Base-by-base conservation (phyloP, 2,329 filamentous ascomycete genomes). In the Aspergillus costaricaensis region DNA sequence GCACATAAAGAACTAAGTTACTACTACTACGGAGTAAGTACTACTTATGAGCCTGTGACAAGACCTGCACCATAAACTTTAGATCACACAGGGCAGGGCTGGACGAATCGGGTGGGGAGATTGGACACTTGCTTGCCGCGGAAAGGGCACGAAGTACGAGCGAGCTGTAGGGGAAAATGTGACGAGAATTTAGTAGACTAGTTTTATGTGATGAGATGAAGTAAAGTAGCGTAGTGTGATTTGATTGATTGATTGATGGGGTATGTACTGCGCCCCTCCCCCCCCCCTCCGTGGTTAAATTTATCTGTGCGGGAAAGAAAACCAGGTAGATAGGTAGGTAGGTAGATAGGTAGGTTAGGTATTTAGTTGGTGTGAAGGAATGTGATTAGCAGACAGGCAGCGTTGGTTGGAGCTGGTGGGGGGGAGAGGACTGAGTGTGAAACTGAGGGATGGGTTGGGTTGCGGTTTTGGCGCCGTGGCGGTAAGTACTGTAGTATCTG, bases 11-110 rank as follows among this genome's bases (percentile, higher is more conserved):
- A 30, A 30, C 27, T 30, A 30, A 30, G 27, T 12, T 10, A 10
- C 8, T 30, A 10, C 27, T 30, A 12, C 27, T 30, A 30, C 9
- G 27, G 27, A 30, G 27, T 23, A 4, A 30, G 10, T 25, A 30
- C 27, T 30, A 30, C 8, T 9, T 36, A 36, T 15, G 32, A 56
- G 60, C 41, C 55, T 63, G 63, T 66, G 32, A 36, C 63, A 63
- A 27, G 25, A 27, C 25, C 25, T 68, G 66, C 66, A 68, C 3
- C 30, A 63, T 67, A 64, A 60, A 64, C 61, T 67, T 67, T 58
- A 59, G 61, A 65, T 65, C 63, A 66, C 66, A 58, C 66, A 58
- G 61, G 25, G 25, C 25, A 27, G 19, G 10, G 17, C 23, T 21
- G 58, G 51, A 55, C 62, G 62, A 64, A 65, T 65, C 32, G 60